Base-by-base conservation (phyloP, 2,329 filamentous ascomycete genomes). In the Cytospora chrysosperma region DNA sequence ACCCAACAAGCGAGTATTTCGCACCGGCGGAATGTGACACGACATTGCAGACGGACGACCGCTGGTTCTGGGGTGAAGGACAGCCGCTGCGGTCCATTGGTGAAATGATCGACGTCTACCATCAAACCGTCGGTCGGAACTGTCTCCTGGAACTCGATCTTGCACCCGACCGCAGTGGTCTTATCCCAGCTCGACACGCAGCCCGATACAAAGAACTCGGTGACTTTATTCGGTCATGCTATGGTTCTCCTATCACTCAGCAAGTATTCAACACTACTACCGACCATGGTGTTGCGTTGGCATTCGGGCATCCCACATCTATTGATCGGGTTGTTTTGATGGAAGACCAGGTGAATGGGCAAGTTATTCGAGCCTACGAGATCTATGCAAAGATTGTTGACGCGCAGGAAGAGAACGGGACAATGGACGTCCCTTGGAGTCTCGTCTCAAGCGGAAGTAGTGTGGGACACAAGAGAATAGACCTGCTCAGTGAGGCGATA, bases 381-480 rank as follows among this genome's bases (percentile, higher is more conserved):
- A 68, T 71, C 19, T 69, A 63, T 24, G 69, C 66, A 4, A 68
- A 60, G 30, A 57, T 65, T 24, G 52, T 65, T 4, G 63, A 65
- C 32, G 26, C 27, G 3, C 43, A 65, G n/a, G 63, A 65, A 21
- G 53, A 53, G 52, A 37, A 68, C 13, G 66, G 64, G 32, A 66
- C 58, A 1, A 21, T 65, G 56, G 59, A 68, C 10, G 62, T 62
- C 0, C 66, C 64, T 2, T 70, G 70, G 70, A 69, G 63, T 13
- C 24, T 66, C 26, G 34, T 71, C 10, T 68, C 67, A 8, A 68
- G 63, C n/a, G 70, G 70, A 6, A 71, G 67, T 12, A 70, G 69
- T 55, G 61, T 71, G 13, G 70, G 70, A 1, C 70, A 70, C 21
- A 70, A 70, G 55, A 68, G 67, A 56, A 71, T 71, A 53, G 69